Evolutionary conservation across 192 early-diverging fungal genomes (phyloP).

Genomic region (Coemansia sp.): DNA sequence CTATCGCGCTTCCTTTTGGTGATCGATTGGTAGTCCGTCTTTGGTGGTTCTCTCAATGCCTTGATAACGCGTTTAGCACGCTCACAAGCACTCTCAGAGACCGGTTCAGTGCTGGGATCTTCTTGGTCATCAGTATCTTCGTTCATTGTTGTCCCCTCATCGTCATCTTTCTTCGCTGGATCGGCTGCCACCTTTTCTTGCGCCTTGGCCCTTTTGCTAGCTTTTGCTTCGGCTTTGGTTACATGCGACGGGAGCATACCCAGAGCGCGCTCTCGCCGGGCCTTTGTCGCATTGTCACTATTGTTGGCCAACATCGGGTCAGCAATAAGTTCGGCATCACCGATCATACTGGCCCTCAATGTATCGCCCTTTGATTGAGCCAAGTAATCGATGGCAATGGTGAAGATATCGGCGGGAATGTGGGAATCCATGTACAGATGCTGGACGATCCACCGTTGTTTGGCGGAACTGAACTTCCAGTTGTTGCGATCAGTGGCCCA

Average conservation of each 20-base stretch:
- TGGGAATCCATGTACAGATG: conserved; percentile 38
- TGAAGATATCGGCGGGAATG: conserved; percentile 27
- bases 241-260: conserved; percentile 41
- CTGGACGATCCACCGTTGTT: conserved; percentile 42
- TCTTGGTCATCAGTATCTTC: neutral
- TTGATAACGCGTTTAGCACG: conserved; percentile 31
- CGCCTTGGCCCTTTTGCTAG: conserved; percentile 12
- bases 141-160: no score
- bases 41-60: neutral
- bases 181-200: neutral
- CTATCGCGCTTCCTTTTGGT: conserved; percentile 18
- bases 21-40: conserved; percentile 12
- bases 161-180: neutral
- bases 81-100: conserved; percentile 8
- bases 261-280: conserved; percentile 16
- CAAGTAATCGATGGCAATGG: conserved; percentile 32
- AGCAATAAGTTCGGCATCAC: conserved; percentile 26
- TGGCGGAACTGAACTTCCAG: conserved; percentile 54
- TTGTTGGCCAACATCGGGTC: conserved; percentile 14
- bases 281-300: neutral
- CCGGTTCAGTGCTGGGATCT: neutral
- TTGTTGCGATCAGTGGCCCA: conserved; percentile 12
- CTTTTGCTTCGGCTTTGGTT: conserved; percentile 28
- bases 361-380: neutral
- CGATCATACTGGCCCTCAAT: conserved; percentile 21